Evolutionary conservation across 306 rosid genomes (phyloP).

Genomic region (Acacia acuminata): DNA sequence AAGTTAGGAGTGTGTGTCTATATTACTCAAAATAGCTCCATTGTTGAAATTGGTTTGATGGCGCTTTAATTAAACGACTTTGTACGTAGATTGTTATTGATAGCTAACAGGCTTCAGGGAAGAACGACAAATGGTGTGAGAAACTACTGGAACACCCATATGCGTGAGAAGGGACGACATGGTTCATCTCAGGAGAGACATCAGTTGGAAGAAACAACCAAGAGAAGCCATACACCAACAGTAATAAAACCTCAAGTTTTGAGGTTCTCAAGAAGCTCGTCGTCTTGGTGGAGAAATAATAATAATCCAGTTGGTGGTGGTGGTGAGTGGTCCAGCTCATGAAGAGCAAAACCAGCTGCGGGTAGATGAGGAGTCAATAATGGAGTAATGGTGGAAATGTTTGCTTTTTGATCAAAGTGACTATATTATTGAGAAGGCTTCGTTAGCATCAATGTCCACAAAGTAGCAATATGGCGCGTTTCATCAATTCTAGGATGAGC

Average conservation of each 20-base stretch:
- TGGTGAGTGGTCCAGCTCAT: neutral
- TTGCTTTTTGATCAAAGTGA: neutral
- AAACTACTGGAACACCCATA: conserved; percentile 32
- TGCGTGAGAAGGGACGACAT: neutral
- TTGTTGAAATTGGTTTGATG: neutral
- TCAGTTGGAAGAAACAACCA: neutral
- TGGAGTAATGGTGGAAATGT: neutral
- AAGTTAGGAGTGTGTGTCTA: too few relatives aligned
- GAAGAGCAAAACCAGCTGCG: neutral
- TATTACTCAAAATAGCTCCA: too few relatives aligned
- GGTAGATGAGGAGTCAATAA: neutral
- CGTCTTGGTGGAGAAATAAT: neutral
- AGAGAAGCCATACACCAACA: neutral
- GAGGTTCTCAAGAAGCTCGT: neutral
- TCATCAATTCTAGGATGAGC: too few relatives aligned
- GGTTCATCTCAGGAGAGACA: neutral
- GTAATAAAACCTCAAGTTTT: conserved; percentile 18
- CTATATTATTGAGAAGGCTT: too few relatives aligned
- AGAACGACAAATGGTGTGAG: conserved; percentile 40
- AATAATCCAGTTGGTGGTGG: too few relatives aligned
- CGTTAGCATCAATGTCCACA: too few relatives aligned
- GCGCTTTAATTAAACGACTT: neutral
- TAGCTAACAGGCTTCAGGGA: conserved; percentile 32
- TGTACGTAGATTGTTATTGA: conserved; percentile 25
- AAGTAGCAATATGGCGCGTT: too few relatives aligned